Percentiles rank a stretch among this genome's conserved stretches.
Conservation (phyloP, 2,329 filamentous ascomycete species). For the Apiospora phragmitis region DNA sequence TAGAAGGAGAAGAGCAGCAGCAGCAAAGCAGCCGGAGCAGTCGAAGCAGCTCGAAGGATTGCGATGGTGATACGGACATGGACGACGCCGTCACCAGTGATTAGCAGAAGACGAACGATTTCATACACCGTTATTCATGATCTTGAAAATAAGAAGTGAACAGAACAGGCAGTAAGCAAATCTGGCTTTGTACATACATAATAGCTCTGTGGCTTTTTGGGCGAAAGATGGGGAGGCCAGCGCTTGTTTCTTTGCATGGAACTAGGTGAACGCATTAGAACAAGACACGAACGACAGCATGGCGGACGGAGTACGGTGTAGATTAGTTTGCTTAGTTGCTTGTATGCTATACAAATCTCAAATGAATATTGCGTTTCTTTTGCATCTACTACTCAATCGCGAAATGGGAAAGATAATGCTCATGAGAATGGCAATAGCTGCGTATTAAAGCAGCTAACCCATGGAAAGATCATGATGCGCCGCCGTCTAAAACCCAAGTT, state of each 20-base stretch:
- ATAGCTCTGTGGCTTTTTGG: not conserved
- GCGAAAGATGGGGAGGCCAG: not conserved
- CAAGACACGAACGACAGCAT: slow-evolving; percentile 4
- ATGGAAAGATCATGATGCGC: not conserved
- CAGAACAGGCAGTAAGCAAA: not conserved
- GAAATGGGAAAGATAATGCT: not conserved
- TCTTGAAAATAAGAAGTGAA: not conserved
- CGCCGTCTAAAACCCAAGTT: not conserved
- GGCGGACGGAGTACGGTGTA: slow-evolving; percentile 6
- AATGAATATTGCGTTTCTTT: not conserved
- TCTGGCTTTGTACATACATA: not conserved
- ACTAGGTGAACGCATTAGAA: not conserved
- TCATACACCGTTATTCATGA: not conserved
- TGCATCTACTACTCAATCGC: too few relatives aligned
- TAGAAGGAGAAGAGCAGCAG: not conserved
- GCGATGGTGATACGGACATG: not conserved
- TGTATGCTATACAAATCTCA: not conserved
- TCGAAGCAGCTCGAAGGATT: not conserved
- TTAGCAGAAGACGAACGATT: not conserved
- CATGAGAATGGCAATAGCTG: not conserved
- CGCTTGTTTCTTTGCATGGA: not conserved
- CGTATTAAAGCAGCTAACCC: not conserved
- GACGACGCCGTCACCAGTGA: not conserved
- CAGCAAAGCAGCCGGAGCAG: not conserved
- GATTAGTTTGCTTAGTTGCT: not conserved